Percentiles rank a stretch among this genome's conserved stretches.
Evolutionary conservation across 106 monocot species (phyloP).

Genomic region (Dioscorea dumetorum): DNA sequence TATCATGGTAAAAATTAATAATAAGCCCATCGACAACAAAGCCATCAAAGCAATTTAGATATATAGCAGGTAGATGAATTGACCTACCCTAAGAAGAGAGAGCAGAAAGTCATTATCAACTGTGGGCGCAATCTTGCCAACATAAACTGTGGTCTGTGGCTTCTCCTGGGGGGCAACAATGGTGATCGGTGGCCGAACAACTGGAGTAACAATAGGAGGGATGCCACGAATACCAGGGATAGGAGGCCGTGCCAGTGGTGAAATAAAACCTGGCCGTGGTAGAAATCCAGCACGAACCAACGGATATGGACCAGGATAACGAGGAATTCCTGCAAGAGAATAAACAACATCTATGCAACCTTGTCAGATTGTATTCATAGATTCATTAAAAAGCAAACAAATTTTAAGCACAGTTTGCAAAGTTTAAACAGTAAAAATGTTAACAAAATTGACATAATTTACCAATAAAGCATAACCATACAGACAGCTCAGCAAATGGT

Average conservation of each 20-base stretch:
- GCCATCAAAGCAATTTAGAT: too few species aligned
- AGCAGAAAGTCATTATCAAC: conserved; percentile 87
- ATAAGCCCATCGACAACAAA: too few species aligned
- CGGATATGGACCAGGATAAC: conserved; percentile 67
- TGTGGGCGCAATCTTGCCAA: conserved; percentile 88
- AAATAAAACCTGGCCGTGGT: conserved; percentile 48
- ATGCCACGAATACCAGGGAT: conserved; percentile 47
- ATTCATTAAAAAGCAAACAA: background rate
- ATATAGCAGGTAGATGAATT: background rate
- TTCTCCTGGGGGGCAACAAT: conserved; percentile 75
- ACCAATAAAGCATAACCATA: conserved; percentile 46
- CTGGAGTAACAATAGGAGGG: conserved; percentile 47
- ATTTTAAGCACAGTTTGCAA: background rate
- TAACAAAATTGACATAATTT: conserved; percentile 24
- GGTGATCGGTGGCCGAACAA: conserved; percentile 54
- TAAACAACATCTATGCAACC: conserved; percentile 54
- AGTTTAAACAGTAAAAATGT: background rate
- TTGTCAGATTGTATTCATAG: conserved; percentile 34
- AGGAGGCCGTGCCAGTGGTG: conserved; percentile 48
- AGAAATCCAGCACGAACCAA: conserved; percentile 67
- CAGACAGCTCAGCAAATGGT: conserved; percentile 33
- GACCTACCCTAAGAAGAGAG: conserved; percentile 68
- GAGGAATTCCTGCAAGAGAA: conserved; percentile 69
- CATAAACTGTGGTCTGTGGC: conserved; percentile 96
- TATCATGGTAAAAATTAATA: too few species aligned